Percentiles rank a stretch among this genome's conserved stretches.
These are phyloP conservation scores for Skeletonema costatum DNA, from an alignment of 108 stramenopile species.

Conservation along the genomic window DNA sequence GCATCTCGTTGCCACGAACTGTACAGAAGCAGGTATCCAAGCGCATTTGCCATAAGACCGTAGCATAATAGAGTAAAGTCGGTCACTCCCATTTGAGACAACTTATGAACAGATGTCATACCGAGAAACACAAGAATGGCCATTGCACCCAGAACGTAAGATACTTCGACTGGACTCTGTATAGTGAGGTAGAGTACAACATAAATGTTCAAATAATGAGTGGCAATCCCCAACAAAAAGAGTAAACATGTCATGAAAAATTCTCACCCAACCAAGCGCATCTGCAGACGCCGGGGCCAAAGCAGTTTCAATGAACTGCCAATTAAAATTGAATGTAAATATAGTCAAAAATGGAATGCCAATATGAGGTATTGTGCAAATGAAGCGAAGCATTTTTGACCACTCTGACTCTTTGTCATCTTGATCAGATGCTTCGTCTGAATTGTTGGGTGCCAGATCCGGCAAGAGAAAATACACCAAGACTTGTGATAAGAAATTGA, in stretches of 20 bases:
- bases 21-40: conserved; percentile 25
- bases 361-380: conserved; percentile 38
- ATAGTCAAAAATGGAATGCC: conserved; percentile 61
- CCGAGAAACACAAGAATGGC: conserved; percentile 57
- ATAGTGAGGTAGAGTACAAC: not conserved
- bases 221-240: not conserved
- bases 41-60: conserved; percentile 17
- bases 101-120: conserved; percentile 48
- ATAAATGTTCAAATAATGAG: not conserved
- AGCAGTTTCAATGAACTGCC: conserved; percentile 77
- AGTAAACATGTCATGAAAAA: not conserved
- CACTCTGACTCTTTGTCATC: conserved; percentile 22
- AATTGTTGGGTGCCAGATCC: conserved; percentile 50
- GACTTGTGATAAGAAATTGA: conserved; percentile 46
- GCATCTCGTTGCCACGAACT: conserved; percentile 23
- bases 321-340: conserved; percentile 68
- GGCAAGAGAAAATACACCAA: conserved; percentile 56
- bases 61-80: conserved; percentile 26
- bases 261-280: conserved; percentile 56
- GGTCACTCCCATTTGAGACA: conserved; percentile 16
- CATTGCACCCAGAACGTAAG: conserved; percentile 55
- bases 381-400: conserved; percentile 23
- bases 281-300: conserved; percentile 65
- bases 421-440: conserved; percentile 2
- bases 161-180: conserved; percentile 55